Base-by-base conservation (phyloP, 495 filamentous ascomycete species). In the Penicillium argentinense region DNA sequence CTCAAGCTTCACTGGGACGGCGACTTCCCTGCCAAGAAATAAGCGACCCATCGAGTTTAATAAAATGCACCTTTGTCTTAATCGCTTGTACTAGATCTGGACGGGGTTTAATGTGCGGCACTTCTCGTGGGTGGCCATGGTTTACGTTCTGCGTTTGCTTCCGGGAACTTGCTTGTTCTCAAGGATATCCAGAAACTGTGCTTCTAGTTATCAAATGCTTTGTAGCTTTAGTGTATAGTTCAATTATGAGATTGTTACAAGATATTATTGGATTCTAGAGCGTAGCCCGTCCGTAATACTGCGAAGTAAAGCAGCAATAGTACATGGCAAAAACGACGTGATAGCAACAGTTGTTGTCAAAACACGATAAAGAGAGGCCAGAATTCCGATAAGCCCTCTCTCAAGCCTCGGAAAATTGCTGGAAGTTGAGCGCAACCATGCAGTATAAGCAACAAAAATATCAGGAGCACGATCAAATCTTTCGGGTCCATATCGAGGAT, bases 1-100 rank as follows among this genome's bases (percentile, higher is more conserved):
- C 60, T 63, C 46, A 63, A 63, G 54, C 54, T 63, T 16, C 60
- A 63, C 54, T 63, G 60, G 60, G 60, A 63, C 23, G 57, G 54
- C 25, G 57, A 51, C n/a, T 56, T 53, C 37, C 37, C 44, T 18
- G 49, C 50, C 42, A 49, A 53, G 49, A 26, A 53, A 29, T 57
- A 49, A 57, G 30, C 16, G 11, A 17, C 29, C 8, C 23, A 18
- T 21, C 17, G 19, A 30, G 6, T 23, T n/a, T 8, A 22, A 9
- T 44, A 17, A 34, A 44, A 44, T 36, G 27, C 22, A 21, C 21
- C 9, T 32, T 29, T 29, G 11, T 43, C 33, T 33, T 21, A 23
- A 19, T 12, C 29, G 39, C 21, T 33, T 14, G 3, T 29, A 34
- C n/a, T 14, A 29, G 47, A 26, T 28, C 30, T 13, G 12, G 18